Evolutionary conservation across 306 rosid genomes (phyloP), one percentile per base, ranked within the genome.

Genomic region (Leucaena leucocephala): DNA sequence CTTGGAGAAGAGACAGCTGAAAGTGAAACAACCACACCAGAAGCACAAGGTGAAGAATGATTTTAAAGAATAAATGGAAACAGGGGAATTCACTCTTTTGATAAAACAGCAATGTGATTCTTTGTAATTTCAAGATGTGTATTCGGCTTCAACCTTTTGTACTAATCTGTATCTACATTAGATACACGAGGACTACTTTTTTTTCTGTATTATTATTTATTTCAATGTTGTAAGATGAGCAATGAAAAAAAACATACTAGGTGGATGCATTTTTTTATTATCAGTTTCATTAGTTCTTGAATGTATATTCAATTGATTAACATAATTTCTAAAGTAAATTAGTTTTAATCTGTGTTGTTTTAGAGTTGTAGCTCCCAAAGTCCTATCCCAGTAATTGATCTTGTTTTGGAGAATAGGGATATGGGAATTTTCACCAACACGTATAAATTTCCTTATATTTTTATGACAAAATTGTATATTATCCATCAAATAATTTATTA

Each of bases 1-100:
- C 91, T 93, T 0, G 99, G 99, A 57, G 97, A 27, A 27, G 27
- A 93, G 79, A 82, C 87, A 2, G 72, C 81, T 45, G 89, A 89
- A 52, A 79, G 76, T 38, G 88, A 85, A 6, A 71, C 83, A 10
- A 16, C 75, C 46, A 36, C 66, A 65, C 14, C 83, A 75, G 86
- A 85, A 69, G 85, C 27, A 27, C 27, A 83, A 77, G 74, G 40
- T 72, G 48, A 82, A 78, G 46, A 78, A 44, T 44, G 57, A 22
- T 57, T 42, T 17, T 2, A 59, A 59, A 71, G 73, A 78, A 40
- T 62, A 69, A 71, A 62, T 63, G 58, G 62, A 52, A 34, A 70
- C 57, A 27, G 21, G 27, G 44, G 71, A 65, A 72, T 74, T 64
- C 59, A 11, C 16, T 82, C 50, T 81, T 87, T 79, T 85, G 82